These are phyloP conservation scores for Moricandia arvensis DNA, from an alignment of 345 rosid genomes.

Conservation along the genomic window DNA sequence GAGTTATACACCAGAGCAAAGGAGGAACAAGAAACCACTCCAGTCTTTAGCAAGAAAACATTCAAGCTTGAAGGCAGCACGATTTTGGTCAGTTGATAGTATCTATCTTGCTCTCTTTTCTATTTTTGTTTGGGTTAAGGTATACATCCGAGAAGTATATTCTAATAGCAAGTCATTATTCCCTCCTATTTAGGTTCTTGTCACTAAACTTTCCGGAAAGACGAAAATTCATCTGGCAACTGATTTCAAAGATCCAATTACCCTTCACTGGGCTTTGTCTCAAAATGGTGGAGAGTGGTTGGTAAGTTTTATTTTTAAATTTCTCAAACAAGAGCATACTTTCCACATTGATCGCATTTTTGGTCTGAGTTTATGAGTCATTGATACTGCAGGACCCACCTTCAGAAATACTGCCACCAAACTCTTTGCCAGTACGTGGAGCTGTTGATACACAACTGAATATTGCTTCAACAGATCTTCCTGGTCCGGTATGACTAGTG, in stretches of 20 bases:
- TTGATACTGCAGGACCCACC: conserved; percentile 78
- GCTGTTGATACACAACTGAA: conserved; percentile 68
- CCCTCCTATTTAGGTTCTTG: conserved; percentile 59
- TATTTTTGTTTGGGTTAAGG: background rate
- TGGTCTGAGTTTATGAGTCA: conserved; percentile 21
- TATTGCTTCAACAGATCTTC: conserved; percentile 43
- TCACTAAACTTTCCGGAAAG: conserved; percentile 63
- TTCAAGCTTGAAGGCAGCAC: conserved; percentile 70
- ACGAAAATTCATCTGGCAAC: conserved; percentile 65
- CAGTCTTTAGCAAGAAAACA: conserved; percentile 56
- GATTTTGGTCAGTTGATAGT: conserved; percentile 68
- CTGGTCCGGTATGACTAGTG: conserved; percentile 55
- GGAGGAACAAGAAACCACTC: conserved; percentile 53
- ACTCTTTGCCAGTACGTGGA: conserved; percentile 55
- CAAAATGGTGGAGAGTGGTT: conserved; percentile 79
- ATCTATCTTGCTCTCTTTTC: conserved; percentile 6
- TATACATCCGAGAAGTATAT: conserved; percentile 14
- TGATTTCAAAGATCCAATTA: conserved; percentile 64
- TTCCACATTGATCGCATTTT: conserved; percentile 14
- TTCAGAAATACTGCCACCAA: conserved; percentile 59
- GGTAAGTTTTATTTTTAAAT: conserved; percentile 54
- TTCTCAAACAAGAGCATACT: conserved; percentile 18
- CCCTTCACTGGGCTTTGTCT: conserved; percentile 97
- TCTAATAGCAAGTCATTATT: conserved; percentile 22
- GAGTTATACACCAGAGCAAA: conserved; percentile 59